phyloP scores from a whole-genome alignment of 495 filamentous ascomycete genomes.

The Trichoderma gamsii region DNA sequence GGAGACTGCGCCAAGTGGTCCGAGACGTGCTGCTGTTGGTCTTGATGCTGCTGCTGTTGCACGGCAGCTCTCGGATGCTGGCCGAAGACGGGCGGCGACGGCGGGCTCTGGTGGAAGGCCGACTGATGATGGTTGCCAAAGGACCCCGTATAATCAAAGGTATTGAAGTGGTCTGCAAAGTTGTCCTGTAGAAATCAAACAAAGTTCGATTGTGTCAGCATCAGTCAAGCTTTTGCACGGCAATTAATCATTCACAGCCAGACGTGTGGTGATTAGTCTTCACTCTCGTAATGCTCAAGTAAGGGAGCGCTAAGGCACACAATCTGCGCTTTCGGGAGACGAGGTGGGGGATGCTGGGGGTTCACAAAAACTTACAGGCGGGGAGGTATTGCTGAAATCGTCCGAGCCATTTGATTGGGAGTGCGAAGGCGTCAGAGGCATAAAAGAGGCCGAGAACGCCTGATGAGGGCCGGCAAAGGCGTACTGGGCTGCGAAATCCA shows the following conservation, averaged over 20 bases:
- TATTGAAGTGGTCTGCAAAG: constrained; percentile 34
- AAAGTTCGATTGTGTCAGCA: constrained; percentile 29
- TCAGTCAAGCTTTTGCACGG: constrained; percentile 21
- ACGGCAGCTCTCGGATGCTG: constrained; percentile 19
- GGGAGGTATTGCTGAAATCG: constrained; percentile 48
- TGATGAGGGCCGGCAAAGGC: constrained; percentile 43
- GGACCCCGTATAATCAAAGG: constrained; percentile 1
- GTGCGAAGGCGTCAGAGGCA: constrained; percentile 47
- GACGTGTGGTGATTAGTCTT: background rate
- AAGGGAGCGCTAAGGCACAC: constrained; percentile 24
- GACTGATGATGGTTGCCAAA: constrained; percentile 19
- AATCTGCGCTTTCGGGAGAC: constrained; percentile 24
- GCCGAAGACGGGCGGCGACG: constrained; percentile 30
- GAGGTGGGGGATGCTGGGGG: constrained; percentile 5
- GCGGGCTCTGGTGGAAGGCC: constrained; percentile 32
- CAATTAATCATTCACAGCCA: background rate
- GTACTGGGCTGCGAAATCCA: constrained; percentile 39
- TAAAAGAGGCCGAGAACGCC: constrained; percentile 45
- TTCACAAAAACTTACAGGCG: constrained; percentile 42
- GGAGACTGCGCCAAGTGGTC: constrained; percentile 1
- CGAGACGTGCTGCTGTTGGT: constrained; percentile 13
- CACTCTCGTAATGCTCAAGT: constrained; percentile 36
- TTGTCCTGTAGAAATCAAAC: constrained; percentile 37
- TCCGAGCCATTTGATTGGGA: constrained; percentile 47
- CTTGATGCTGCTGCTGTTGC: constrained; percentile 20